Evolutionary conservation across 495 filamentous ascomycete species (phyloP), one percentile per base, ranked within the genome.

Genomic region (Xylaria scruposa): DNA sequence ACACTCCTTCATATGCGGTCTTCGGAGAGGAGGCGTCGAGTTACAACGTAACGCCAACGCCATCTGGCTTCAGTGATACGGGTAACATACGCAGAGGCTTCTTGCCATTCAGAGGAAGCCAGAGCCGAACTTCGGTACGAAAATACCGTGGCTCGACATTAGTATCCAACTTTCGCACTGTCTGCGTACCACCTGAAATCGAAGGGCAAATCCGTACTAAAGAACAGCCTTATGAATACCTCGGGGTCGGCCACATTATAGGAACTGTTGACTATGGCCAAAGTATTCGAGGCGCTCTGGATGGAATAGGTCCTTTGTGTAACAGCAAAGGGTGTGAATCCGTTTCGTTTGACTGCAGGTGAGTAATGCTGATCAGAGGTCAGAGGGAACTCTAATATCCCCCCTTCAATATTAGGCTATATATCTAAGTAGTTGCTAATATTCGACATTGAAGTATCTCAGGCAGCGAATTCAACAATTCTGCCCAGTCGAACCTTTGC

Each of bases 111-210:
- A 12, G 17, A 24, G 46, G 46, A 26, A 38, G 46, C n/a, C 17
- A 66, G 31, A 38, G 51, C 29, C 44, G 63, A 5, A 80, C 17
- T 59, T 69, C 47, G 66, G 73, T 19, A 77, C 81, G 19, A 74
- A 83, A 17, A 53, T 66, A 51, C 15, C 44, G 29, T 1, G 63
- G 46, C 2, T 47, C 61, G 40, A 64, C 61, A 9, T 46, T 64
- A 33, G 42, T 64, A 8, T 31, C 42, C 15, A 64, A 47, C 24
- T 64, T 24, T 33, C 61, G 26, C 12, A 47, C 24, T 12, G 42
- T 47, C 19, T 64, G 61, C 24, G 42, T 64, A 10, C 61, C 40
- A 46, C 61, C 61, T 31, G 42, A 17, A 0, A 29, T 64, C 4
- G 21, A 64, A n/a, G 61, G 61, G 21, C 61, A 47, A 46, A 17